Conservation (phyloP, 306 rosid species). For the Gleditsia sinensis region DNA sequence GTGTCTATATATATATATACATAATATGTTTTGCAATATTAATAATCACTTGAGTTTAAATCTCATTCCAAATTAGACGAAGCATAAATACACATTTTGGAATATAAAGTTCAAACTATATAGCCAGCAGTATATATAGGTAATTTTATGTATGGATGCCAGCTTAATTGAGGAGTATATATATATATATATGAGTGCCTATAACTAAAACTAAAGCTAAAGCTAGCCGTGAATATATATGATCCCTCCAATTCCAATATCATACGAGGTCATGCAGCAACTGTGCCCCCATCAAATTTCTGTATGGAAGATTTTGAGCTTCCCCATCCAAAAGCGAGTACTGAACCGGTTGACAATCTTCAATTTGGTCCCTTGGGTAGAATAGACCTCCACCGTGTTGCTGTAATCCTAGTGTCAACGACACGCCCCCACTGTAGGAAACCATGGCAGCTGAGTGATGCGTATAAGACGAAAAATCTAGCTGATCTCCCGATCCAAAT, state of each 20-base stretch:
- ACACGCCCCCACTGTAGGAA: conserved; percentile 56
- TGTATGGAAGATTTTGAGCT: conserved; percentile 71
- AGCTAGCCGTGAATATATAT: too few species aligned
- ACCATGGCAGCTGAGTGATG: conserved; percentile 44
- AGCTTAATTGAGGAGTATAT: conserved; percentile 30
- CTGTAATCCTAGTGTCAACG: conserved; percentile 89
- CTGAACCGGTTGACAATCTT: conserved; percentile 69
- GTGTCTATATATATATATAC: too few species aligned
- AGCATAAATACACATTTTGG: conserved; percentile 25
- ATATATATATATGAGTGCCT: conserved; percentile 17
- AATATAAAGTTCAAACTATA: conserved; percentile 21
- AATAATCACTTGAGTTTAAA: conserved; percentile 3
- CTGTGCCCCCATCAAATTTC: conserved; percentile 88
- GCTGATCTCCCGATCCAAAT: conserved; percentile 69
- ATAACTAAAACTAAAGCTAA: not conserved
- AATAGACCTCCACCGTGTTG: conserved; percentile 68
- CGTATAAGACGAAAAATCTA: conserved; percentile 67
- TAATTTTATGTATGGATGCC: conserved; percentile 38
- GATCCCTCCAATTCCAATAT: too few species aligned
- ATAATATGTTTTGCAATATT: too few species aligned
- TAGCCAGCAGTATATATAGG: conserved; percentile 11
- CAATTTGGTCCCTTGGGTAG: conserved; percentile 69
- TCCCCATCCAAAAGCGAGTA: conserved; percentile 81
- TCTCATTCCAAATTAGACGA: conserved; percentile 36
- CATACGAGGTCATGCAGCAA: conserved; percentile 80